Evolutionary conservation across 2,329 filamentous ascomycete genomes (phyloP), one percentile per base, ranked within the genome.

Genomic region (Nannizziopsis barbatae): DNA sequence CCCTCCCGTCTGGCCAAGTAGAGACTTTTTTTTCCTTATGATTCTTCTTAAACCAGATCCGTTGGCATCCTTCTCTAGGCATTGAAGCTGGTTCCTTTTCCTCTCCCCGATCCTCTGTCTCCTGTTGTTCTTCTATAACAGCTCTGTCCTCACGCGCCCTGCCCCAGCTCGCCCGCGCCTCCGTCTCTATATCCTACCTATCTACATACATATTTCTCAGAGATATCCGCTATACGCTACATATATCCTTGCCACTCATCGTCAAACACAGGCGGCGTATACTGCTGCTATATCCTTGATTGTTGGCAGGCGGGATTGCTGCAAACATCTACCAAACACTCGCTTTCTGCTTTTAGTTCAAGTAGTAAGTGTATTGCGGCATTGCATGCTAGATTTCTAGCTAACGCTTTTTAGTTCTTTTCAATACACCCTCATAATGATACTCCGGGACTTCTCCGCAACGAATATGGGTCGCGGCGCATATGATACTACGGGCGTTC

Each of bases 401-500:
- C 43, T 38, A n/a, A 20, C 14, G 44, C 44, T 46, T 14, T 39
- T 37, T 14, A 33, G 3, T 12, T 32, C 5, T 36, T 30, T 8
- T 30, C 42, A 35, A 14, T 17, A 22, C 10, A 45, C 8, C n/a
- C 5, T 30, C 11, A 45, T 14, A n/a, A 52, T 52, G 47, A 50
- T 52, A 47, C 38, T 48, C 47, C 47, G 47, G 46, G 47, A 52
- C 38, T 35, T 63, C 35, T 66, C 63, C 46, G 62, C 64, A 44
- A 65, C 60, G 60, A 71, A 73, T 59, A 73, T 73, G 70, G 71
- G 71, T 51, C 68, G 71, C 54, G 71, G 71, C 50, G 71, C 69
- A 50, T 74, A 74, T 53, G 71, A 74, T 55, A 74, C 71, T 36
- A 74, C 71, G 5, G 71, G 71, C 22, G 69, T 73, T 17, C 70